phyloP scores from a whole-genome alignment of 768 basidiomycete genomes.

The Saitozyma podzolica region DNA sequence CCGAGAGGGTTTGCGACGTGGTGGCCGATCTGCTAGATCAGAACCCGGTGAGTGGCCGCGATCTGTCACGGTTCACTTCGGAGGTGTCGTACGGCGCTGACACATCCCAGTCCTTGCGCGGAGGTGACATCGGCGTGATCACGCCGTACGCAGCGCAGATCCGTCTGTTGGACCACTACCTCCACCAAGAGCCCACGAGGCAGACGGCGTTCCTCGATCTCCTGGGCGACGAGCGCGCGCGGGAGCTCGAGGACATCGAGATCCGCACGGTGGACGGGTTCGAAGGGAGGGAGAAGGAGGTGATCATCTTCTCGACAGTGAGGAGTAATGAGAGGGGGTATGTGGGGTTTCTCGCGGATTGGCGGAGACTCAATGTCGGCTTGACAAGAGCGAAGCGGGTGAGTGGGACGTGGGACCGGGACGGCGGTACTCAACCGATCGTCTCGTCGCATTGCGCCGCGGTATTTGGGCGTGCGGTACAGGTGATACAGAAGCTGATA shows the following conservation, averaged over 20 bases:
- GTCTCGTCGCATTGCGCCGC: too few species aligned
- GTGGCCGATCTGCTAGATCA: slow-evolving; percentile 76
- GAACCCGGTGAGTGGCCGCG: slow-evolving; percentile 63
- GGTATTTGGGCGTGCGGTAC: background rate
- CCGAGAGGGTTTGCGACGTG: slow-evolving; percentile 71
- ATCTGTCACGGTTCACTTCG: background rate
- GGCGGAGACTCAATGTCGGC: slow-evolving; percentile 83
- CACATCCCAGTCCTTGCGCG: slow-evolving; percentile 59
- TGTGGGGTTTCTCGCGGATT: slow-evolving; percentile 87
- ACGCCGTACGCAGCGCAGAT: slow-evolving; percentile 90
- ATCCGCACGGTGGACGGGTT: slow-evolving; percentile 94
- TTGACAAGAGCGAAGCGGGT: slow-evolving; percentile 78
- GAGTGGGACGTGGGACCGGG: too few species aligned
- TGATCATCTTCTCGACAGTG: slow-evolving; percentile 88
- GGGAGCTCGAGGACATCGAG: slow-evolving; percentile 70
- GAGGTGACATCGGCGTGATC: slow-evolving; percentile 84
- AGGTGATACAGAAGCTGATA: slow-evolving; percentile 4
- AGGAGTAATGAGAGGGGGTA: slow-evolving; percentile 73
- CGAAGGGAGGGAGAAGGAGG: slow-evolving; percentile 88
- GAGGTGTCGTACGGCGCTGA: background rate
- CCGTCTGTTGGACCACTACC: slow-evolving; percentile 66
- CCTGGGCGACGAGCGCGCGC: slow-evolving; percentile 67
- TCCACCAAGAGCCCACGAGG: slow-evolving; percentile 57
- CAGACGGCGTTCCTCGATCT: slow-evolving; percentile 61
- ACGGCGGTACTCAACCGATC: background rate